These are phyloP conservation scores for Torulaspora microellipsoides DNA, from an alignment of 805 yeast genomes.

Conservation along the genomic window DNA sequence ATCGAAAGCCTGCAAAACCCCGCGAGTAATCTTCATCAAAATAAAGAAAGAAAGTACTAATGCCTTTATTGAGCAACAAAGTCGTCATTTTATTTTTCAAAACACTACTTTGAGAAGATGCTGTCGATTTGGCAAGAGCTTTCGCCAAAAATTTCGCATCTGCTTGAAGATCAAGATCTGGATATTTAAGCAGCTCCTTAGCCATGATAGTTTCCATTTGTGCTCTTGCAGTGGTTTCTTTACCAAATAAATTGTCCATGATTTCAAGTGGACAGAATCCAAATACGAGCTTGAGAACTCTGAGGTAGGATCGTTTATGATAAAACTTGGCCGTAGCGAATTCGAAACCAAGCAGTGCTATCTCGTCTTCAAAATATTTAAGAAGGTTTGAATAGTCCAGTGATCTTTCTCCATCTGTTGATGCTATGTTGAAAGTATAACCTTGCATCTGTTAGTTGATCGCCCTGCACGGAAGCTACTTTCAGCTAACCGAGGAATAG, in stretches of 20 bases:
- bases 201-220: constrained; percentile 7
- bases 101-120: constrained; percentile 1
- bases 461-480: too few relatives aligned
- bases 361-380: constrained; percentile 1
- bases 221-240: neutral
- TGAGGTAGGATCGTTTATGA: constrained; percentile 3
- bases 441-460: too few relatives aligned
- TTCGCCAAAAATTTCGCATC: constrained; percentile 20
- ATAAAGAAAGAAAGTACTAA: constrained; percentile 2
- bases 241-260: constrained; percentile 1
- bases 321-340: constrained; percentile 1
- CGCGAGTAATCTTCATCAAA: constrained; percentile 13
- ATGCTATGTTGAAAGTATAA: too few relatives aligned
- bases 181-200: constrained; percentile 14
- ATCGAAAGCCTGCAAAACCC: constrained; percentile 18
- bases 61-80: constrained; percentile 9
- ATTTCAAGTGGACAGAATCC: constrained; percentile 2
- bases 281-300: constrained; percentile 1
- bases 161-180: constrained; percentile 20
- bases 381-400: neutral
- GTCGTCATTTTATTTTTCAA: constrained; percentile 4
- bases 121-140: constrained; percentile 7
- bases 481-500: too few relatives aligned
- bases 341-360: neutral
- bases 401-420: too few relatives aligned